A percentile compares a stretch with the other conserved stretches of the same genome.
Evolutionary conservation across 805 yeast species (phyloP).

Genomic region (Yueomyces sp.): DNA sequence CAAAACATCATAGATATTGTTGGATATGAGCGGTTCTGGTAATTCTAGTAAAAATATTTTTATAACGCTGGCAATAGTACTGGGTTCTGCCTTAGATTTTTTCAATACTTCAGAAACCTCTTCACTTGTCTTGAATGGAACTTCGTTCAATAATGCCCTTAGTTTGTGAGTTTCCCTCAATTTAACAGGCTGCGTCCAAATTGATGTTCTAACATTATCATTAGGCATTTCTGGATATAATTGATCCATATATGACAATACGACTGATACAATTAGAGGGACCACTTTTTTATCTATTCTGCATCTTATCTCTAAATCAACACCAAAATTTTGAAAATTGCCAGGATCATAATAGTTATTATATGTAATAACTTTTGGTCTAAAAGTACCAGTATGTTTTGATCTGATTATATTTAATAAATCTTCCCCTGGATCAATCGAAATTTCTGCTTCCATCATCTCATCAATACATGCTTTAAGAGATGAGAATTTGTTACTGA

Average conservation of each 20-base stretch:
- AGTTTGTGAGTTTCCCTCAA: conserved; percentile 47
- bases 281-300: conserved; percentile 61
- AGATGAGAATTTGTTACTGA: conserved; percentile 45
- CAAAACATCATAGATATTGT: conserved; percentile 50
- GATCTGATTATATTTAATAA: conserved; percentile 51
- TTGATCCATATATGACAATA: conserved; percentile 53
- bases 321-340: conserved; percentile 63
- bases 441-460: conserved; percentile 50
- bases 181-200: conserved; percentile 59
- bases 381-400: conserved; percentile 60
- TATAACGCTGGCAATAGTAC: conserved; percentile 51
- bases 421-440: conserved; percentile 58
- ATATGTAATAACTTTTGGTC: conserved; percentile 59
- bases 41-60: conserved; percentile 66
- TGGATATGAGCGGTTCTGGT: conserved; percentile 64
- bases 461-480: conserved; percentile 49
- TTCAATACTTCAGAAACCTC: conserved; percentile 22
- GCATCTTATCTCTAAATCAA: conserved; percentile 57
- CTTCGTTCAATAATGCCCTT: conserved; percentile 37
- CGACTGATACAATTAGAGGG: conserved; percentile 51
- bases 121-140: conserved; percentile 19
- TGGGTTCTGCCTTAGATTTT: conserved; percentile 31
- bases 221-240: conserved; percentile 55
- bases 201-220: conserved; percentile 52
- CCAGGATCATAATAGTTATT: conserved; percentile 69